A percentile compares a stretch with the other conserved stretches of the same genome.
phyloP scores from a whole-genome alignment of 2,329 filamentous ascomycete species.

The Dactylellina leptospora region DNA sequence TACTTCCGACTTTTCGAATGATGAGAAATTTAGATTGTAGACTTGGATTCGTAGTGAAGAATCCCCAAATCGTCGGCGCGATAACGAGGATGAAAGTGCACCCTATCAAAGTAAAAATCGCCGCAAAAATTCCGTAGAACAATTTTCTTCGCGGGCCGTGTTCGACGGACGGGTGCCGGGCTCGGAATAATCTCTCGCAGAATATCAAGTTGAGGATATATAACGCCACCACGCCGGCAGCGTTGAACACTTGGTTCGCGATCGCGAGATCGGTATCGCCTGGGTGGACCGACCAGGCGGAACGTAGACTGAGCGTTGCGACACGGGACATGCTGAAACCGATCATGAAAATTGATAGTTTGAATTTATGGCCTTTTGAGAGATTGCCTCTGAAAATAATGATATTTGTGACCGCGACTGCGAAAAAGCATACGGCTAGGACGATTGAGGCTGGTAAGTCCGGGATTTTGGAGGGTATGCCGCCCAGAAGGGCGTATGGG shows the following conservation, averaged over 20 bases:
- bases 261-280: constrained; percentile 63
- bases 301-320: constrained; percentile 65
- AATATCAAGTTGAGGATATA: constrained; percentile 83
- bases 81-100: constrained; percentile 40
- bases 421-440: constrained; percentile 39
- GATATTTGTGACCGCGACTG: constrained; percentile 51
- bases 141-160: constrained; percentile 64
- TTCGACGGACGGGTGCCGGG: constrained; percentile 69
- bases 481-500: constrained; percentile 34
- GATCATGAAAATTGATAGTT: constrained; percentile 49
- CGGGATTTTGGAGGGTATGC: constrained; percentile 46
- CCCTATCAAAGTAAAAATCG: constrained; percentile 68
- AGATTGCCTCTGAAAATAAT: constrained; percentile 44
- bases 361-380: constrained; percentile 63
- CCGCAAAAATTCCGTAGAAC: constrained; percentile 66
- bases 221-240: constrained; percentile 76
- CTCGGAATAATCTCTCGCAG: constrained; percentile 76
- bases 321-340: constrained; percentile 57
- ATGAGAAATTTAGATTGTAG: constrained; percentile 27
- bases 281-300: constrained; percentile 65
- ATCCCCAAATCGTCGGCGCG: constrained; percentile 35
- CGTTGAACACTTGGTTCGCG: constrained; percentile 74
- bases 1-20: constrained; percentile 63
- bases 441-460: constrained; percentile 49
- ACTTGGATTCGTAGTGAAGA: constrained; percentile 32